Base-by-base conservation (phyloP, 805 yeast genomes). In the Saturnispora hagleri region DNA sequence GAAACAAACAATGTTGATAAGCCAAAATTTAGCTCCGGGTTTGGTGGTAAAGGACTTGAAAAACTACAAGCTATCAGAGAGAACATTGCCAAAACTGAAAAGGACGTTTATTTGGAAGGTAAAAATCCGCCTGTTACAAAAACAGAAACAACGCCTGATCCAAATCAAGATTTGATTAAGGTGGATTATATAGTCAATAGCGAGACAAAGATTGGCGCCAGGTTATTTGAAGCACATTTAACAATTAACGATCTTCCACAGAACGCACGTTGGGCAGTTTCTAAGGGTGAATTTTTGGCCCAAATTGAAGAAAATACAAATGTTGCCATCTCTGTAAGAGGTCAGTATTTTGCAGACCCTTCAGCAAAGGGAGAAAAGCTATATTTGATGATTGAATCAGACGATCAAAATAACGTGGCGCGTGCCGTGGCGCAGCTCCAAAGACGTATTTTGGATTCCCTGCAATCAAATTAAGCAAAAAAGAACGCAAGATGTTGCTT, bases 21-120 rank as follows among this genome's bases (percentile, higher is more conserved):
- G 50, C 79, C 70, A 34, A 77, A 74, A 58, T 73, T 78, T 53
- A 75, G 79, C 26, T 77, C 80, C 51, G 99, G 99, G 0, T 93
- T 89, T 70, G 95, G 97, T 3, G 99, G 99, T 20, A 84, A 86
- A 58, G 98, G 98, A 1, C 72, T 90, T 49, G 91, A 84, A 43
- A 84, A 84, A 55, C 69, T 90, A 42, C 90, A 87, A 54, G 79
- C 80, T 53, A 65, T 73, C 7, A 68, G 93, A 52, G 76, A 77
- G 43, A 72, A 72, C 46, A 72, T 75, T 45, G 70, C 78, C 54
- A 71, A 70, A 51, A 52, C 74, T 31, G 84, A 83, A 52, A 41
- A 41, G 44, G 44, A 41, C 22, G 31, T 41, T 41, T 41, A 41
- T 24, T 41, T 41, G 6, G 44, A 41, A 17, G 44, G 31, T 22